Conservation (phyloP, 495 filamentous ascomycete species). For the Neurospora sp. region DNA sequence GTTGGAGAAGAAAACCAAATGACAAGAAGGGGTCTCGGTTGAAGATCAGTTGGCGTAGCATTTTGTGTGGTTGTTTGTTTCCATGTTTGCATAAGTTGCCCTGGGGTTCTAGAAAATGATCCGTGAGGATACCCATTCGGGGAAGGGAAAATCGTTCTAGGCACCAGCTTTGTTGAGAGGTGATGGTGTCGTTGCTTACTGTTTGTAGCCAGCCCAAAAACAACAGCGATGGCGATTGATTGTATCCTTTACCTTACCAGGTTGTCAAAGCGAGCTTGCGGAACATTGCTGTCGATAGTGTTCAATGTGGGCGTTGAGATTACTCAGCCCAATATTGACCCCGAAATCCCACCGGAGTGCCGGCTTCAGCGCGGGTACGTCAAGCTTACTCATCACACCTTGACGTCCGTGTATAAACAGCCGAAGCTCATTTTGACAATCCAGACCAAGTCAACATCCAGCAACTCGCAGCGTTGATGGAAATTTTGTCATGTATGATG, state of each 20-base stretch:
- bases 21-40: neutral
- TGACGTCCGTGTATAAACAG: neutral
- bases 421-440: neutral
- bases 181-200: neutral
- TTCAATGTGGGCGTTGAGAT: neutral
- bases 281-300: neutral
- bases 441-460: neutral
- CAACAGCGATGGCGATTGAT: neutral
- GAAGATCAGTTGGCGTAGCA: neutral
- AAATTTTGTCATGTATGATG: slow-evolving; percentile 2
- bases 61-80: neutral
- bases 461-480: neutral
- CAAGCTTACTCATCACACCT: neutral
- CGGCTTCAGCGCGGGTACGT: neutral
- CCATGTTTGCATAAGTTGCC: neutral
- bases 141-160: neutral
- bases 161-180: neutral
- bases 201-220: neutral
- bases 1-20: neutral
- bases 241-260: neutral
- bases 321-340: neutral
- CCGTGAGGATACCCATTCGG: neutral
- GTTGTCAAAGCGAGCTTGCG: neutral
- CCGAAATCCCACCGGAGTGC: neutral
- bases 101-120: neutral